Evolutionary conservation across 371 early-diverging fungal species (phyloP), one percentile per base, ranked within the genome.

Genomic region (Chytridium lagenaria): DNA sequence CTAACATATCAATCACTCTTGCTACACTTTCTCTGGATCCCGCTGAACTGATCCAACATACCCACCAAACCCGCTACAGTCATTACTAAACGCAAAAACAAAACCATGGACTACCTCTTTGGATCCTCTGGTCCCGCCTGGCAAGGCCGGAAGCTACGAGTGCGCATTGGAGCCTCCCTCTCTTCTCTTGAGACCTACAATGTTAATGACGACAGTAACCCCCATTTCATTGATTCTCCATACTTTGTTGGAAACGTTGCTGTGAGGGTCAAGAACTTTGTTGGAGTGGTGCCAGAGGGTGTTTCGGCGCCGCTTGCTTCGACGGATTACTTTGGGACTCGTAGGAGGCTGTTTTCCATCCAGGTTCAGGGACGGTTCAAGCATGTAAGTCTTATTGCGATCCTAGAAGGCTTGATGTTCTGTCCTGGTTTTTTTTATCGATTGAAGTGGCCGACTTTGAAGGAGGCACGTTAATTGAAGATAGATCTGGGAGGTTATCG

Each of bases 341-440:
- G 80, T 57, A 77, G 79, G 44, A 80, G 91, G 67, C 80, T 88
- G 31, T 91, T 90, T 76, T 90, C 91, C 67, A 86, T 93, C 68
- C 90, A 91, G 76, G 79, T 92, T 26, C 83, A 78, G 2, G 91
- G 92, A 7, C 84, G 90, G n/a, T 93, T 92, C 81, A 85, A 90
- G 71, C 83, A 84, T 67, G 85, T 84, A 63, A 70, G 78, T 74
- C n/a, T 63, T 3, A 28, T 12, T 7, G 30, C 7, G 26, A 57
- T 57, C 15, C 22, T 57, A 15, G 26, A 7, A 22, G 22, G 26
- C 7, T 7, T 7, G 44, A 44, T 44, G 44, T n/a, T n/a, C n/a
- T n/a, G n/a, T n/a, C n/a, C n/a, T n/a, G n/a, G n/a, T n/a, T n/a
- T n/a, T n/a, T n/a, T n/a, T n/a, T n/a, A n/a, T n/a, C n/a, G n/a